These are phyloP conservation scores for Macrocystidia cucumis DNA, from an alignment of 1,284 basidiomycete species.

Conservation along the genomic window DNA sequence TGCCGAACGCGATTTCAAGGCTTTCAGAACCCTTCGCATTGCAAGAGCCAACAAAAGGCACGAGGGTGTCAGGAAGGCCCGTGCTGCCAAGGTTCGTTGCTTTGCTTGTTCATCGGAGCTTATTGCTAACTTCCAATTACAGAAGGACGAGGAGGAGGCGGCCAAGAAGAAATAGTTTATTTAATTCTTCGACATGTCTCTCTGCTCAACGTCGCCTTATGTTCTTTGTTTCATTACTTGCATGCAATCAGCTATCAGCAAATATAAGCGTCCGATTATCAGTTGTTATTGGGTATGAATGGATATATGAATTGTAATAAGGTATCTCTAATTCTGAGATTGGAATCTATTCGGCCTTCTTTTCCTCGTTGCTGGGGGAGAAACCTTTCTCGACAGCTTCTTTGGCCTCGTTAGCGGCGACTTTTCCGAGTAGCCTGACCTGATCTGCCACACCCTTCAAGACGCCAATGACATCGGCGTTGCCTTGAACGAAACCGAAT, in stretches of 20 bases:
- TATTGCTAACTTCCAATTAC: slow-evolving; percentile 12
- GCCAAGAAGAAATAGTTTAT: slow-evolving; percentile 82
- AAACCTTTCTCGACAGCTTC: slow-evolving; percentile 47
- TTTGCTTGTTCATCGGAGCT: slow-evolving; percentile 2
- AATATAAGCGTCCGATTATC: no score
- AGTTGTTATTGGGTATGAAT: no score
- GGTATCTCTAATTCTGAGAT: no score
- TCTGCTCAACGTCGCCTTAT: no score
- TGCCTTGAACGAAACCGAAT: slow-evolving; percentile 85
- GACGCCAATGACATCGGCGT: slow-evolving; percentile 70
- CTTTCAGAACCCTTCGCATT: slow-evolving; percentile 85
- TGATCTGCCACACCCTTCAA: slow-evolving; percentile 79
- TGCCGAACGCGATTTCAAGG: slow-evolving; percentile 87
- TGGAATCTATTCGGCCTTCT: no score
- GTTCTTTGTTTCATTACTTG: no score
- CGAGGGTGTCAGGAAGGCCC: slow-evolving; percentile 82
- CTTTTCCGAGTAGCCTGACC: slow-evolving; percentile 65
- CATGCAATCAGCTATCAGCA: no score
- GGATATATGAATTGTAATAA: no score
- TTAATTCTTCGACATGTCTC: no score
- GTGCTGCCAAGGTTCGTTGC: slow-evolving; percentile 69
- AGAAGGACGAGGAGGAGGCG: slow-evolving; percentile 91
- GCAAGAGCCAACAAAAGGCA: slow-evolving; percentile 81
- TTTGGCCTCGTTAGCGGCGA: slow-evolving; percentile 58
- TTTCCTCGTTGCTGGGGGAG: slow-evolving; percentile 7